A percentile compares a stretch with the other conserved stretches of the same genome.
These are phyloP conservation scores for Trametes sanguinea DNA, from an alignment of 768 basidiomycete genomes.

Conservation along the genomic window DNA sequence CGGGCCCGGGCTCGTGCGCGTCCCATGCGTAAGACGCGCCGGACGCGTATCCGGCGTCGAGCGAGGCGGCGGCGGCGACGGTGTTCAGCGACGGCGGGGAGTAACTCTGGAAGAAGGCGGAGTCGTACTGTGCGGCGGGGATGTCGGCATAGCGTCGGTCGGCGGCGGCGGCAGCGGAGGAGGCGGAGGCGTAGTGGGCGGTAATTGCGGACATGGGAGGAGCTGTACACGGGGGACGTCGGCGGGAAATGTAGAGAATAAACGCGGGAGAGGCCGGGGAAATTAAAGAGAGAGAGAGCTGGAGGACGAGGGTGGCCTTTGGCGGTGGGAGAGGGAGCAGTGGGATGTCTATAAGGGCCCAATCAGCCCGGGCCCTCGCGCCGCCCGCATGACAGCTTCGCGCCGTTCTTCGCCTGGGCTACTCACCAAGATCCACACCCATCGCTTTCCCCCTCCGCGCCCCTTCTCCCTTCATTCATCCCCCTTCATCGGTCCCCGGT, in stretches of 20 bases:
- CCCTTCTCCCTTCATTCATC: conserved; percentile 4
- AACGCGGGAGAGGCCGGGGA: conserved; percentile 7
- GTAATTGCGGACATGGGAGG: conserved; percentile 17
- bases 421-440: conserved; percentile 5
- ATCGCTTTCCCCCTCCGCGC: background rate
- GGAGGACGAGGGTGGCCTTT: background rate
- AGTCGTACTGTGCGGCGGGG: conserved; percentile 11
- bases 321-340: conserved; percentile 1
- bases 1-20: conserved; percentile 10
- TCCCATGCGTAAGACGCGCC: conserved; percentile 14
- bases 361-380: conserved; percentile 4
- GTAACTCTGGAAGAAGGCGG: conserved; percentile 16
- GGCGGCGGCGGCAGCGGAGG: conserved; percentile 9
- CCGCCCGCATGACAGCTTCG: background rate
- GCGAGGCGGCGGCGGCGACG: conserved; percentile 5
- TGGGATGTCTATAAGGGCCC: conserved; percentile 4
- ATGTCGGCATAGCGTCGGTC: conserved; percentile 15
- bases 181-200: conserved; percentile 12
- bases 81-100: conserved; percentile 9
- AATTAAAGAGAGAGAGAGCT: background rate
- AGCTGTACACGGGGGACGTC: too few relatives aligned
- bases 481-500: background rate
- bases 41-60: background rate
- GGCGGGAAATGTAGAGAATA: too few relatives aligned
- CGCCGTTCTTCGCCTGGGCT: background rate